Conservation (phyloP, 768 basidiomycete species). For the Boletus reticulatus region DNA sequence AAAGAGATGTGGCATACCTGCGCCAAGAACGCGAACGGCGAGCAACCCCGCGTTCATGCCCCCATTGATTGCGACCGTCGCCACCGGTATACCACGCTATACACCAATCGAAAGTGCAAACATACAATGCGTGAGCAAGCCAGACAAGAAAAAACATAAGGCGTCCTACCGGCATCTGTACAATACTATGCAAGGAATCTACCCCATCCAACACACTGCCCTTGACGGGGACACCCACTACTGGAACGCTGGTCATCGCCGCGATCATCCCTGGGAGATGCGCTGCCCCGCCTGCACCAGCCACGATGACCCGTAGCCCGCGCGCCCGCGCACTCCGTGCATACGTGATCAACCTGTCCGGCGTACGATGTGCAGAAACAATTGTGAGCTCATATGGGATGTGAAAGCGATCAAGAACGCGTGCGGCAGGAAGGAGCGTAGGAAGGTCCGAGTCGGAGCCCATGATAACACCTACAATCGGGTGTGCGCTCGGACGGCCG, state of each 20-base stretch:
- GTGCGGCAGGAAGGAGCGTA: slow-evolving; percentile 85
- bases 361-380: slow-evolving; percentile 95
- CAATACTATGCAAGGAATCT: slow-evolving; percentile 95
- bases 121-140: not conserved
- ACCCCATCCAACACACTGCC: slow-evolving; percentile 93
- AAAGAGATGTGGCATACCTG: slow-evolving; percentile 65
- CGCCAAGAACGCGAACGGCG: slow-evolving; percentile 85
- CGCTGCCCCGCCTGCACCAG: slow-evolving; percentile 97
- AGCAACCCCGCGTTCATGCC: slow-evolving; percentile 90
- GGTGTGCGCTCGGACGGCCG: slow-evolving; percentile 60
- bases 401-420: slow-evolving; percentile 75
- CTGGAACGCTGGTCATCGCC: slow-evolving; percentile 89
- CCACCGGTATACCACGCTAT: slow-evolving; percentile 94
- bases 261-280: slow-evolving; percentile 99
- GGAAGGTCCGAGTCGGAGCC: slow-evolving; percentile 99
- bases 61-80: slow-evolving; percentile 97
- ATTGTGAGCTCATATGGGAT: slow-evolving; percentile 94
- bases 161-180: slow-evolving; percentile 92
- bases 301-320: slow-evolving; percentile 76
- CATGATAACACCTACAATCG: slow-evolving; percentile 95
- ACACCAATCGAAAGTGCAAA: not conserved
- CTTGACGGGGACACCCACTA: slow-evolving; percentile 96
- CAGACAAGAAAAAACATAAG: not conserved
- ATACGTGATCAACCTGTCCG: slow-evolving; percentile 79
- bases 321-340: slow-evolving; percentile 68